A percentile compares a stretch with the other conserved stretches of the same genome.
These are phyloP conservation scores for Myxozyma vanderwaltii DNA, from an alignment of 805 yeast species.

Conservation along the genomic window DNA sequence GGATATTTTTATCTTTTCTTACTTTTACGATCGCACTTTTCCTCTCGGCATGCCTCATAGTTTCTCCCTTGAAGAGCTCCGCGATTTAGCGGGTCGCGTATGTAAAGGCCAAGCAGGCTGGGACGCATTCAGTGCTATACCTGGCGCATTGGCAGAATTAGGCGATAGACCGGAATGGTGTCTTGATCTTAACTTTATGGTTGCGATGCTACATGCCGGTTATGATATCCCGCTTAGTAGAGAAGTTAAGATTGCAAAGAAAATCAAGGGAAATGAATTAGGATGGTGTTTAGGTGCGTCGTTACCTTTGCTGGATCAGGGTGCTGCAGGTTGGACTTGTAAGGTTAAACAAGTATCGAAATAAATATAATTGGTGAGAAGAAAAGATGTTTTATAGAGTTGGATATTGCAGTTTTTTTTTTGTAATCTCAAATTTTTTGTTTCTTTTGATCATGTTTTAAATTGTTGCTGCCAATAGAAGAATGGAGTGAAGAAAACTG, in stretches of 20 bases:
- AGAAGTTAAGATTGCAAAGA: constrained; percentile 90
- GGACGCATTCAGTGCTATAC: constrained; percentile 68
- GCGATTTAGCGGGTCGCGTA: constrained; percentile 77
- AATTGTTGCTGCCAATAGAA: too few species aligned
- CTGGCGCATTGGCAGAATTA: constrained; percentile 66
- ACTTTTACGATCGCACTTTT: constrained; percentile 89
- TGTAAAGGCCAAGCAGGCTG: constrained; percentile 82
- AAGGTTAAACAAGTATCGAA: constrained; percentile 34
- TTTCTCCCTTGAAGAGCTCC: constrained; percentile 81
- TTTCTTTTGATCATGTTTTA: too few species aligned
- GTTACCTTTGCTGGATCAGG: constrained; percentile 75
- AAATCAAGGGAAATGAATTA: constrained; percentile 81
- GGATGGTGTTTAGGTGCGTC: constrained; percentile 99
- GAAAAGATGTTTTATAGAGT: too few species aligned
- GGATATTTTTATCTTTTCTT: constrained; percentile 89
- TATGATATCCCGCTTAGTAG: constrained; percentile 89
- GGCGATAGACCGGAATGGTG: constrained; percentile 91
- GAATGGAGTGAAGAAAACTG: too few species aligned
- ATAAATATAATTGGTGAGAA: too few species aligned
- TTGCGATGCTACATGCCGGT: constrained; percentile 89
- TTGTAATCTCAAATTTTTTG: too few species aligned
- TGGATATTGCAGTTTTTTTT: too few species aligned
- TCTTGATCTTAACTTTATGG: constrained; percentile 85
- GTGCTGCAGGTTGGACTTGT: constrained; percentile 70
- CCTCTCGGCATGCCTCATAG: constrained; percentile 94